Base-by-base conservation (phyloP, 192 early-diverging fungal genomes). In the Dissophora globulifera region DNA sequence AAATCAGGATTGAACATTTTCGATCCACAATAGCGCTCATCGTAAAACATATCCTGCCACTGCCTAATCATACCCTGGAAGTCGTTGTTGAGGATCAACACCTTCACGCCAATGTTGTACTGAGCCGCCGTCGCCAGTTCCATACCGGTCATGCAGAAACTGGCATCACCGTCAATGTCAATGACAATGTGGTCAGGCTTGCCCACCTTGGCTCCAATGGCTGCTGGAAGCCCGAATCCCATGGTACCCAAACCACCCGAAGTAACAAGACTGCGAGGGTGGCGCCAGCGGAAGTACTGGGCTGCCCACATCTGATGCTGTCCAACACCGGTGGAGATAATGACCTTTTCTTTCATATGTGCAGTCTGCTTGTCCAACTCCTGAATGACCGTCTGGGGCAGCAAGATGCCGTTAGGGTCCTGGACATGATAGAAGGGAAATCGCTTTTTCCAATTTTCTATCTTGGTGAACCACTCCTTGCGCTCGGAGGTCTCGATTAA, bases 231-330 rank as follows among this genome's bases (percentile, higher is more conserved):
- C 78, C 97, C 97, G 78, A 92, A 99, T 32, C 97, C 97, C 97
- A 99, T 99, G 23, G 97, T 99, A 27, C 97, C 97, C 22, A 99
- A 87, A 45, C 97, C 97, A 61, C 97, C 97, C 13, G 97, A 99
- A 8, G 95, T 92, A 64, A 99, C 90, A 62, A 95, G 91, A 12
- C 88, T 83, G 70, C 93, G 93, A 19, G 97, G 97, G 49, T 92
- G 67, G 59, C 92, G 84, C 95, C 95, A 98, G 80, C 94, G 83
- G 82, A 88, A 96, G 79, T 91, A 94, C 82, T 99, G 97, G 9
- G 95, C 95, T 22, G 95, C 91, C 95, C 96, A 99, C 97, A 99
- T 99, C 79, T 99, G 97, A 88, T 99, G 97, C 78, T 96, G 96
- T 30, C 96, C 97, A 1, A 99, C 96, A 54, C 97, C 97, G 17